Percentiles rank a stretch among this genome's conserved stretches.
phyloP scores from a whole-genome alignment of 2,329 filamentous ascomycete species.

The Claviceps cyperi region DNA sequence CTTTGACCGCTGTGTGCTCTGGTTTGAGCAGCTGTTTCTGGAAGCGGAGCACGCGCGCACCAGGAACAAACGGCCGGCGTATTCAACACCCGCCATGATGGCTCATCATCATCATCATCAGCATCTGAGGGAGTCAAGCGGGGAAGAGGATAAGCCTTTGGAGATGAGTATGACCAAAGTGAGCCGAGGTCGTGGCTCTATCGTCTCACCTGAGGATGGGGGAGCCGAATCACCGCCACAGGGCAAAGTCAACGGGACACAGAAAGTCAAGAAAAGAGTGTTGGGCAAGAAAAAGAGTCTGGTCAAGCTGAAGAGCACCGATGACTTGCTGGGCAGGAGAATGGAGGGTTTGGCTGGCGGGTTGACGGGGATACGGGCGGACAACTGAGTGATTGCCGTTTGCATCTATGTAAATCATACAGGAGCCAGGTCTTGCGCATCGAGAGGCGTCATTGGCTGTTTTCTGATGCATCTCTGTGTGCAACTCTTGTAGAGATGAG shows the following conservation, averaged over 20 bases:
- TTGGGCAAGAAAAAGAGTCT: conserved; percentile 31
- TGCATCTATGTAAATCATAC: neutral
- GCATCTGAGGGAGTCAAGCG: conserved; percentile 43
- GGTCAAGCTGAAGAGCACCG: conserved; percentile 40
- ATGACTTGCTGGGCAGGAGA: conserved; percentile 40
- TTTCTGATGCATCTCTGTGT: neutral
- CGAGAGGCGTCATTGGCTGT: neutral
- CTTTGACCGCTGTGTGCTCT: conserved; percentile 61
- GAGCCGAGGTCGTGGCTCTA: conserved; percentile 20
- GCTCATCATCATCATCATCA: conserved; percentile 9
- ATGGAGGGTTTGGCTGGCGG: conserved; percentile 44
- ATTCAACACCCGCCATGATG: neutral
- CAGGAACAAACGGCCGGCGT: conserved; percentile 8
- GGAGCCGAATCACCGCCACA: conserved; percentile 3
- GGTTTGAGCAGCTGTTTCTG: conserved; percentile 68
- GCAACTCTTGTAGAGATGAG: too few relatives aligned
- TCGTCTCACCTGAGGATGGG: conserved; percentile 11
- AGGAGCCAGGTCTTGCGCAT: too few relatives aligned
- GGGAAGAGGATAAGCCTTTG: conserved; percentile 66
- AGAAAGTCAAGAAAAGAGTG: conserved; percentile 14
- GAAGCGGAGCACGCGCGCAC: conserved; percentile 29
- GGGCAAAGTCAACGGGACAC: conserved; percentile 3
- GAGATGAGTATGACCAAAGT: conserved; percentile 58
- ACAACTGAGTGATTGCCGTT: conserved; percentile 16
- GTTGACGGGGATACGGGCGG: conserved; percentile 33